Percentiles rank a stretch among this genome's conserved stretches.
These are phyloP conservation scores for Aquilaria malaccensis DNA, from an alignment of 345 rosid species.

Conservation along the genomic window DNA sequence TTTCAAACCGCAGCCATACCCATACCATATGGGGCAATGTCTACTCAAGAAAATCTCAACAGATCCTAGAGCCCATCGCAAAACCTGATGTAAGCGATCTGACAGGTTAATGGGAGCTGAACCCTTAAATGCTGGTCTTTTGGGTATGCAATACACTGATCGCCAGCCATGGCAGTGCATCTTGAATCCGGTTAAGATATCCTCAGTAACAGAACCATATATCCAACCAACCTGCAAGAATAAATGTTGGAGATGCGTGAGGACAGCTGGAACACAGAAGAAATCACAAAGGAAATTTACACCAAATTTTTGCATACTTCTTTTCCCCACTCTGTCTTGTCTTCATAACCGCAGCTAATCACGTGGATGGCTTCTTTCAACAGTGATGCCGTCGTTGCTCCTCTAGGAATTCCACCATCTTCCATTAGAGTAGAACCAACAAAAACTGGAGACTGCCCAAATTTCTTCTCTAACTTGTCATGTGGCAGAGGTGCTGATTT, in stretches of 20 bases:
- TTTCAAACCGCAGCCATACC: conserved; percentile 62
- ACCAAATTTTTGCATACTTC: conserved; percentile 30
- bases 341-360: conserved; percentile 67
- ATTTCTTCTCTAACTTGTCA: conserved; percentile 53
- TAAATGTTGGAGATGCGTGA: not conserved
- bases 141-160: conserved; percentile 60
- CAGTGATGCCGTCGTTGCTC: conserved; percentile 44
- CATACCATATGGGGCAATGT: conserved; percentile 75
- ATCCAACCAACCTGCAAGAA: conserved; percentile 59
- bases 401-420: conserved; percentile 44
- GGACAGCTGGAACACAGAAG: not conserved
- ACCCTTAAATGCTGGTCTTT: conserved; percentile 61
- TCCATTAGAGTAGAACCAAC: conserved; percentile 42
- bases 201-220: conserved; percentile 76
- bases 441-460: conserved; percentile 51
- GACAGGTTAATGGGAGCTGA: conserved; percentile 74
- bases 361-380: conserved; percentile 71
- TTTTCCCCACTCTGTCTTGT: conserved; percentile 68
- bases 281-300: not conserved
- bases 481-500: conserved; percentile 37
- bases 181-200: conserved; percentile 69
- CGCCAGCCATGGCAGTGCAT: conserved; percentile 83
- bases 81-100: conserved; percentile 70
- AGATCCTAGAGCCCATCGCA: conserved; percentile 69
- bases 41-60: conserved; percentile 67